These are phyloP conservation scores for Pyrus communis DNA, from an alignment of 306 rosid species.

Conservation along the genomic window DNA sequence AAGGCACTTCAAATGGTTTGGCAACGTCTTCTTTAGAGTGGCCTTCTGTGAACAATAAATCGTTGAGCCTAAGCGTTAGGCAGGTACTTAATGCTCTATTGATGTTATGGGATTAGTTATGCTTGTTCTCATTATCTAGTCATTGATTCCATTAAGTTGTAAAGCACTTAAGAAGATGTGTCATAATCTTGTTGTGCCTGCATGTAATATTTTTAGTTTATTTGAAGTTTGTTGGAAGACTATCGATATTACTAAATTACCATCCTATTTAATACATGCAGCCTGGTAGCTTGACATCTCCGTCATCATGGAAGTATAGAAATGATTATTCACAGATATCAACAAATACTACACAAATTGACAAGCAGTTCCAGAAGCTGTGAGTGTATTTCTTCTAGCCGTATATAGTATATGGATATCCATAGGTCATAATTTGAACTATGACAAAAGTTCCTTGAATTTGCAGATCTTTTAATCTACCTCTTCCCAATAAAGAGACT, in stretches of 20 bases:
- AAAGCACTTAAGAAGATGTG: constrained; percentile 2
- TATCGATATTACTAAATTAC: background rate
- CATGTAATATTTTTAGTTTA: background rate
- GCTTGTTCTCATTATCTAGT: background rate
- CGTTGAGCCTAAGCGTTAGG: constrained; percentile 25
- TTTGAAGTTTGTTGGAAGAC: constrained; percentile 8
- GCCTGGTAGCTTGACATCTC: constrained; percentile 48
- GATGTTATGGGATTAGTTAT: background rate
- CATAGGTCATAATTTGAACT: background rate
- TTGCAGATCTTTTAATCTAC: constrained; percentile 62
- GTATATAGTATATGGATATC: background rate
- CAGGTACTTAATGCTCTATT: constrained; percentile 36
- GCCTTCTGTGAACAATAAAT: constrained; percentile 42
- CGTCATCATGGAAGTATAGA: constrained; percentile 55
- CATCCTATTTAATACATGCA: constrained; percentile 23
- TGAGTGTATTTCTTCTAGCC: constrained; percentile 36
- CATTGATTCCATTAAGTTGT: background rate
- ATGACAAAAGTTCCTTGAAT: constrained; percentile 15
- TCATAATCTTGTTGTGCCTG: background rate
- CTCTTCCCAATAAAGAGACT: constrained; percentile 80
- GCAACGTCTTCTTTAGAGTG: constrained; percentile 39
- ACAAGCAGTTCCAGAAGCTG: constrained; percentile 73
- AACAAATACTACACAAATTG: constrained; percentile 40
- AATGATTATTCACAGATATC: constrained; percentile 25
- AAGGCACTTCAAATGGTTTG: constrained; percentile 32